Conservation (phyloP, 164 flowering plant genomes). For the Nymphaea colorata region DNA sequence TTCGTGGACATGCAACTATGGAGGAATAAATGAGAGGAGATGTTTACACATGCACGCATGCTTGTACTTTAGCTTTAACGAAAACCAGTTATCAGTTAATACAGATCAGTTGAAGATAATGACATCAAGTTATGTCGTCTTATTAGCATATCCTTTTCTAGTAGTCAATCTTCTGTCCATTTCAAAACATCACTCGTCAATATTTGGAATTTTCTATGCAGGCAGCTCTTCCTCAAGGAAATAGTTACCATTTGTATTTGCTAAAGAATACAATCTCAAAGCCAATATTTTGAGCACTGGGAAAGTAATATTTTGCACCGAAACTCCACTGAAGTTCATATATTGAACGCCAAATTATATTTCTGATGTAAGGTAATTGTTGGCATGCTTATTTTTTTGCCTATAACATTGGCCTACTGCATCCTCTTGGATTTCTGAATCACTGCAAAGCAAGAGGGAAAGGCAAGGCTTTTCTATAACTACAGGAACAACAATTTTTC, state of each 20-base stretch:
- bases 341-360: slow-evolving; percentile 3
- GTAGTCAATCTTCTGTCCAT: too few species aligned
- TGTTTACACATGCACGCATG: too few species aligned
- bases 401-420: slow-evolving; percentile 52
- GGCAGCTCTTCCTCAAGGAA: slow-evolving; percentile 90
- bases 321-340: background rate
- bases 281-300: slow-evolving; percentile 65
- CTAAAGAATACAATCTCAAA: slow-evolving; percentile 64
- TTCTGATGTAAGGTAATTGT: slow-evolving; percentile 44
- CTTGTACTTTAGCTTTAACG: too few species aligned
- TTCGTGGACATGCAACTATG: too few species aligned
- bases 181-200: too few species aligned
- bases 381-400: slow-evolving; percentile 50
- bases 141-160: too few species aligned
- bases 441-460: background rate
- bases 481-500: background rate
- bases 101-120: too few species aligned
- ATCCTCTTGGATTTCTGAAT: slow-evolving; percentile 36
- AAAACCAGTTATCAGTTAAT: too few species aligned
- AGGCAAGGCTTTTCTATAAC: background rate
- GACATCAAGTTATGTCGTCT: too few species aligned
- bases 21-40: too few species aligned
- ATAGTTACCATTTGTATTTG: slow-evolving; percentile 70
- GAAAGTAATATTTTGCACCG: slow-evolving; percentile 16
- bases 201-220: slow-evolving; percentile 10